Evolutionary conservation across 345 rosid species (phyloP).

Genomic region (Firmiana major): DNA sequence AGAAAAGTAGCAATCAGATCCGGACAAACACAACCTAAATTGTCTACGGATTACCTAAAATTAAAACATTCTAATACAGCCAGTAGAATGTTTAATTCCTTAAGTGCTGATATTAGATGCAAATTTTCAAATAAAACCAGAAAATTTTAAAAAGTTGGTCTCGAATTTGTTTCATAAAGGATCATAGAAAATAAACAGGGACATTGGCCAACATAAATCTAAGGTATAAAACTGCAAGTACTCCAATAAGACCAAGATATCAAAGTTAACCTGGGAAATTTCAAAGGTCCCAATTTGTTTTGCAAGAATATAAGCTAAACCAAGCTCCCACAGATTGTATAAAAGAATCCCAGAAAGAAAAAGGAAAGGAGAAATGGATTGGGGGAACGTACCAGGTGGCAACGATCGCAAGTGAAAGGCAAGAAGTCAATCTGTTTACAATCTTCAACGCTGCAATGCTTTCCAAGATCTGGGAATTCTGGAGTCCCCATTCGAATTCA

Average conservation of each 20-base stretch:
- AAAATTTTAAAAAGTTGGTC: background rate
- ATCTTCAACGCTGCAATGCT: constrained; percentile 73
- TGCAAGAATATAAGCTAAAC: background rate
- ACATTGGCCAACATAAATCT: background rate
- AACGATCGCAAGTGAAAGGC: constrained; percentile 96
- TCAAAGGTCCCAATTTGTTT: background rate
- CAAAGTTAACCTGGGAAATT: background rate
- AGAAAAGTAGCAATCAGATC: background rate
- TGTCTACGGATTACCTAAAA: background rate
- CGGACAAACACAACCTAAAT: background rate
- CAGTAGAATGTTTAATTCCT: background rate
- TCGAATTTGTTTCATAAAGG: background rate
- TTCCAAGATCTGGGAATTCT: constrained; percentile 91
- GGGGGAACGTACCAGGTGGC: constrained; percentile 47
- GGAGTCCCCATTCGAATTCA: constrained; percentile 78
- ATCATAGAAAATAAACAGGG: background rate
- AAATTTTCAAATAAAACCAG: background rate
- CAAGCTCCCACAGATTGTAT: background rate
- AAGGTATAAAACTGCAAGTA: background rate
- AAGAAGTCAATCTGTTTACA: constrained; percentile 92
- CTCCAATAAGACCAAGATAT: background rate
- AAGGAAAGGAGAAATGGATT: background rate
- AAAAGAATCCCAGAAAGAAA: background rate
- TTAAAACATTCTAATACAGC: background rate
- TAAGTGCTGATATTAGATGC: background rate